Evolutionary conservation across 495 filamentous ascomycete species (phyloP).

Genomic region (Ascodesmis nigricans): DNA sequence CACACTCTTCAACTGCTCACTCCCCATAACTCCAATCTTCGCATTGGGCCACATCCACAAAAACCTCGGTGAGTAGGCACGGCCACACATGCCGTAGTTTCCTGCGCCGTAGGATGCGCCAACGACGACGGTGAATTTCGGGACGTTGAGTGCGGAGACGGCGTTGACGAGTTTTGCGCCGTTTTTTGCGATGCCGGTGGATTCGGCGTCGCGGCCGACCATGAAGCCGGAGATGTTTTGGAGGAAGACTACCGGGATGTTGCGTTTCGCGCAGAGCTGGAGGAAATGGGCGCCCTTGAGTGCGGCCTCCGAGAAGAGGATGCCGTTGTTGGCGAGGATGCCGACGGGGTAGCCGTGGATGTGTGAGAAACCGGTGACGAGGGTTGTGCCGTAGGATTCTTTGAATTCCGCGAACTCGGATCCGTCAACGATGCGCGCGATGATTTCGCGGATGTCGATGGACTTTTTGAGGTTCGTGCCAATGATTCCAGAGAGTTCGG

Average conservation of each 20-base stretch:
- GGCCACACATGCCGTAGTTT: conserved; percentile 61
- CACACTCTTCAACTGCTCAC: conserved; percentile 73
- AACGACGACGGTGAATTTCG: conserved; percentile 90
- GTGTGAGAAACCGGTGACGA: conserved; percentile 68
- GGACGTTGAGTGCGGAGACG: conserved; percentile 83
- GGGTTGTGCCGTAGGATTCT: conserved; percentile 66
- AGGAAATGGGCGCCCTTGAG: conserved; percentile 97
- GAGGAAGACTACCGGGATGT: conserved; percentile 75
- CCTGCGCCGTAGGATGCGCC: conserved; percentile 68
- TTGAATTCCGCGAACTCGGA: conserved; percentile 89
- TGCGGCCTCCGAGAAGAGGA: conserved; percentile 76
- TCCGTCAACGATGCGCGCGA: conserved; percentile 83
- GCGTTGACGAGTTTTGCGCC: conserved; percentile 93
- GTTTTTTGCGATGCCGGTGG: conserved; percentile 91
- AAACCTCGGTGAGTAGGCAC: conserved; percentile 75
- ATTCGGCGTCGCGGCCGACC: conserved; percentile 83
- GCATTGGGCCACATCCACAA: conserved; percentile 98
- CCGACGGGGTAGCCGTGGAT: conserved; percentile 86
- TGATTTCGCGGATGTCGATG: conserved; percentile 71
- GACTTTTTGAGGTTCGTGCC: conserved; percentile 70
- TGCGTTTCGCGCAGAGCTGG: conserved; percentile 79
- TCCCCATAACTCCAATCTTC: conserved; percentile 85
- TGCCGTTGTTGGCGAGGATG: conserved; percentile 91
- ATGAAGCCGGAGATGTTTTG: conserved; percentile 98
- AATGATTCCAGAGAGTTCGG: conserved; percentile 70